Percentiles rank a stretch among this genome's conserved stretches.
These are phyloP conservation scores for Streptanthus diversifolius DNA, from an alignment of 345 rosid species.

Conservation along the genomic window DNA sequence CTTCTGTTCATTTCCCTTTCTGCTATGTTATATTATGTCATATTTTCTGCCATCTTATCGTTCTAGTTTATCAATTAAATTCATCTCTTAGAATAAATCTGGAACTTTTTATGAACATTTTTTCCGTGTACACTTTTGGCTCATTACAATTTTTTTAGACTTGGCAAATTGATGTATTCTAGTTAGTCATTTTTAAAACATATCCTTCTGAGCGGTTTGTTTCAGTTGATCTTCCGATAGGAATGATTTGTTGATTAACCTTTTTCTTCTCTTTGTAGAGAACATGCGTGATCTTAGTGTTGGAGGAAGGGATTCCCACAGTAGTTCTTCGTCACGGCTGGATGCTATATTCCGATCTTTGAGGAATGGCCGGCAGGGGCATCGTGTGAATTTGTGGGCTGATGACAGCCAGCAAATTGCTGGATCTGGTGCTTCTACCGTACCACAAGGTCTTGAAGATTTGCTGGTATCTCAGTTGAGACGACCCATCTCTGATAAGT, in stretches of 20 bases:
- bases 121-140: background rate
- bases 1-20: background rate
- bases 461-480: conserved; percentile 84
- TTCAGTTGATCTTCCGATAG: background rate
- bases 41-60: background rate
- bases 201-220: background rate
- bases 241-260: conserved; percentile 12
- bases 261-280: conserved; percentile 36
- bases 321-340: conserved; percentile 47
- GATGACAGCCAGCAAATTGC: conserved; percentile 76
- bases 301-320: conserved; percentile 53
- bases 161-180: background rate
- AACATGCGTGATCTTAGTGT: conserved; percentile 45
- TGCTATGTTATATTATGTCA: background rate
- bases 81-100: too few species aligned
- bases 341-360: conserved; percentile 84
- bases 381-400: conserved; percentile 85
- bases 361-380: conserved; percentile 83
- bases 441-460: conserved; percentile 93
- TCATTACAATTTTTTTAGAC: background rate
- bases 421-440: conserved; percentile 65
- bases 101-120: background rate
- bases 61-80: background rate
- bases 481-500: conserved; percentile 58
- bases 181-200: background rate